Percentiles rank a stretch among this genome's conserved stretches.
Conservation (phyloP, 257 asterid genomes). For the Perilla frutescens region DNA sequence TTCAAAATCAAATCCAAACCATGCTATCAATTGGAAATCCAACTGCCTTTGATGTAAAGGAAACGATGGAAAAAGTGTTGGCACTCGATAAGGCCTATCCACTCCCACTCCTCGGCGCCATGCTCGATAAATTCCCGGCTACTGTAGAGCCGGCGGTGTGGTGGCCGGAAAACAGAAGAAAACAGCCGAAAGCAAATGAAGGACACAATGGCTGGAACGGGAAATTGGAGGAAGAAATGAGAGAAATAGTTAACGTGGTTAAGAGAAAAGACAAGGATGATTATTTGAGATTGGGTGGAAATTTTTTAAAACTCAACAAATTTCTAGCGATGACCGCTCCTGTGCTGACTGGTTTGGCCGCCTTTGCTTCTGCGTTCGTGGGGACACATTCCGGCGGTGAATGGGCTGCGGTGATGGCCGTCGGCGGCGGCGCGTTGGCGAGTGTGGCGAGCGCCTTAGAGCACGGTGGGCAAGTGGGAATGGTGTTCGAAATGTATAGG, state of each 20-base stretch:
- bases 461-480: slow-evolving; percentile 62
- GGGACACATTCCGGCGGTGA: slow-evolving; percentile 39
- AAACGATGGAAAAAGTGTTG: slow-evolving; percentile 53
- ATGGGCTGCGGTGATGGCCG: slow-evolving; percentile 44
- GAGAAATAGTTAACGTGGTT: slow-evolving; percentile 40
- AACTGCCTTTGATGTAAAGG: slow-evolving; percentile 38
- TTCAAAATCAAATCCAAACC: slow-evolving; percentile 50
- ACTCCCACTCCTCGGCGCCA: slow-evolving; percentile 52
- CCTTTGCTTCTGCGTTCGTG: slow-evolving; percentile 44
- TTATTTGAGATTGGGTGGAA: slow-evolving; percentile 47
- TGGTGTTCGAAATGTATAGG: slow-evolving; percentile 81
- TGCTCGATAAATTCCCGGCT: slow-evolving; percentile 52
- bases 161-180: slow-evolving; percentile 54
- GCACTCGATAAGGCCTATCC: slow-evolving; percentile 68
- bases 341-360: slow-evolving; percentile 58
- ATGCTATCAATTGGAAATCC: slow-evolving; percentile 41
- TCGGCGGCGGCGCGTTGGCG: slow-evolving; percentile 38
- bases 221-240: slow-evolving; percentile 58
- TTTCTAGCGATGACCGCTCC: slow-evolving; percentile 51
- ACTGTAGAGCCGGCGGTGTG: slow-evolving; percentile 50
- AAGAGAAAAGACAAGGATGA: slow-evolving; percentile 54
- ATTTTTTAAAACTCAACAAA: slow-evolving; percentile 56
- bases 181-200: background rate
- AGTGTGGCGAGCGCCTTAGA: background rate
- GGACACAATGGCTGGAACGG: slow-evolving; percentile 51